Base-by-base conservation (phyloP, 441 rosid genomes). In the Pelargonium myrrhifolium region DNA sequence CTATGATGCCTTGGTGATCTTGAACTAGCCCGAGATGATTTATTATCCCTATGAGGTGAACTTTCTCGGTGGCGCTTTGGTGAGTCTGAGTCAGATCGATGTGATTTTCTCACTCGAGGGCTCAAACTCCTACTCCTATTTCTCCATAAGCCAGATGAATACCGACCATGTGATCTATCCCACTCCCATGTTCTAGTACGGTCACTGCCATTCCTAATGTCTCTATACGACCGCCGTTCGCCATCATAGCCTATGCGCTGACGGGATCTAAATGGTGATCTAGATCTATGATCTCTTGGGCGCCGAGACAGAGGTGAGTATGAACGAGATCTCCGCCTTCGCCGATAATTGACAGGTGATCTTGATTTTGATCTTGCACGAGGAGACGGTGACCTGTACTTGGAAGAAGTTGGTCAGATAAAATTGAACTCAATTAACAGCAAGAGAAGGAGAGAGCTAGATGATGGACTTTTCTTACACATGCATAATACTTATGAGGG, bases 321-420 rank as follows among this genome's bases (percentile, higher is more conserved):
- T 62, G 97, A 73, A 28, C 85, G 87, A 72, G 97, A 89, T 76
- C 89, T 86, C 65, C 74, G 75, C 71, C 84, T 87, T 75, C 76
- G 80, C 65, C 84, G 80, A 75, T 83, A 86, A 74, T 70, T 84
- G 39, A 83, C 71, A 14, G 97, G 99, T 62, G 97, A 94, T 66
- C 80, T 81, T 0, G 96, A 89, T 80, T 77, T 90, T 24, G 96
- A 85, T 77, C 87, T 87, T 22, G 86, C 86, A 72, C 69, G 82
- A 70, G 76, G 67, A 24, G 97, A 87, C 69, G 96, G 96, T 21
- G 97, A 92, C 84, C 99, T 92, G 78, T 72, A 82, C 62, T 76
- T 39, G 75, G 63, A 24, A 65, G 37, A 42, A 56, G 70, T 63
- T 37, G 21, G 64, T 70, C 26, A 78, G 69, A 68, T 22, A 58